phyloP scores from a whole-genome alignment of 2,329 filamentous ascomycete genomes.

The Colletotrichum brevisporum region DNA sequence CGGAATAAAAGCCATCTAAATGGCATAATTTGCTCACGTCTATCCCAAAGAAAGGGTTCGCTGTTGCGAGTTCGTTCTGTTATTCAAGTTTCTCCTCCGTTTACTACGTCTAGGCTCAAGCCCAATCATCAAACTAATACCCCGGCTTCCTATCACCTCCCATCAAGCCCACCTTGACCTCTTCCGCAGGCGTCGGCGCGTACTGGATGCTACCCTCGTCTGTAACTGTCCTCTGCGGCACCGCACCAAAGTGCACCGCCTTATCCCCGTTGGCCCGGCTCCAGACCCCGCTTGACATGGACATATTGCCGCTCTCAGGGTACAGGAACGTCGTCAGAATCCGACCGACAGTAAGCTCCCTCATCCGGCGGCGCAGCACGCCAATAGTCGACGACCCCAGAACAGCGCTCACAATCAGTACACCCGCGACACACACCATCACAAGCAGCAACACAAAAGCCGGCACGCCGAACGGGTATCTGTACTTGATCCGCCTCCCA shows the following conservation, averaged over 20 bases:
- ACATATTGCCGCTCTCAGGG: conserved; percentile 35
- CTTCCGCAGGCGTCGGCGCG: not conserved
- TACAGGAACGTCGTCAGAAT: conserved; percentile 42
- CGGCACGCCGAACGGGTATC: conserved; percentile 51
- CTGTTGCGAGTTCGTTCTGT: too few relatives aligned
- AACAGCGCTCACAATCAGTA: not conserved
- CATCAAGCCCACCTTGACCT: conserved; percentile 2
- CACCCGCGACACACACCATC: not conserved
- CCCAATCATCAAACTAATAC: not conserved
- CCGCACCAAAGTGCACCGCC: not conserved
- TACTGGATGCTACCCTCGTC: not conserved
- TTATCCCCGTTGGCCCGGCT: conserved; percentile 19
- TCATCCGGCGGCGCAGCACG: conserved; percentile 34
- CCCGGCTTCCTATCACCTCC: not conserved
- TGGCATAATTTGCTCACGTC: not conserved
- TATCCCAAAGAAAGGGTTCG: too few relatives aligned
- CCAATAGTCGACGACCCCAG: conserved; percentile 5
- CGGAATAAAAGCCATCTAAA: too few relatives aligned
- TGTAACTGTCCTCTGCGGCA: not conserved
- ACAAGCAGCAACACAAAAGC: conserved; percentile 44
- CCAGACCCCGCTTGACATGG: conserved; percentile 41
- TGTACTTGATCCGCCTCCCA: conserved; percentile 49
- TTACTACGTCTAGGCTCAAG: not conserved
- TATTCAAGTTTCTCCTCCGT: too few relatives aligned
- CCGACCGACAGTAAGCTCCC: conserved; percentile 41